Evolutionary conservation across 257 asterid species (phyloP).

Genomic region (Solanum chmielewskii): DNA sequence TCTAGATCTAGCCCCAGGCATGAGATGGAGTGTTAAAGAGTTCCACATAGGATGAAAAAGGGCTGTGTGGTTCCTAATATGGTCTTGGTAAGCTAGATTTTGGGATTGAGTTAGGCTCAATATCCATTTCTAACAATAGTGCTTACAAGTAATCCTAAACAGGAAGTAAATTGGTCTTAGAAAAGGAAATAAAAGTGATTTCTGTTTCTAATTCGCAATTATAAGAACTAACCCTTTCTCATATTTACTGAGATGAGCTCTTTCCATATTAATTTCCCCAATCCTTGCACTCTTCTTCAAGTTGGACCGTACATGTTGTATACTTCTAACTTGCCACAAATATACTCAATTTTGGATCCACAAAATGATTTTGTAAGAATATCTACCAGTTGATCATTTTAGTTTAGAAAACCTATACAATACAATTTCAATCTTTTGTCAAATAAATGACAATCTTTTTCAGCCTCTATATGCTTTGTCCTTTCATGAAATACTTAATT

Average conservation of each 20-base stretch:
- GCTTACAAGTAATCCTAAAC: not conserved
- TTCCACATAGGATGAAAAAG: no score
- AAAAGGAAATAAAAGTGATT: no score
- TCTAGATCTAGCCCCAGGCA: not conserved
- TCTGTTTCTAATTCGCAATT: not conserved
- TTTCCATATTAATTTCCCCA: not conserved
- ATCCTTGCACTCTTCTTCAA: not conserved
- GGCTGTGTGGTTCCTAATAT: no score
- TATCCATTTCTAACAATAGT: no score
- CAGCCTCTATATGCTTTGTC: no score
- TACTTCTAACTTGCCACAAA: not conserved
- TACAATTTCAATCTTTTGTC: no score
- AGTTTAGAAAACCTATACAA: no score
- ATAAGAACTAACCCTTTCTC: not conserved
- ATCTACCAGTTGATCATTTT: not conserved
- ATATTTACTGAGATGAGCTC: not conserved
- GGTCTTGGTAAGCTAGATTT: no score
- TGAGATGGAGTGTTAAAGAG: not conserved
- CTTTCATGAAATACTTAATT: no score
- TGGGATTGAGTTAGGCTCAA: no score
- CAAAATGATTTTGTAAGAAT: not conserved
- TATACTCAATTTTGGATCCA: not conserved
- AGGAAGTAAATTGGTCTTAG: not conserved
- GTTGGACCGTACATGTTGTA: not conserved
- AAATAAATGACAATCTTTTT: no score